Evolutionary conservation across 208 protist genomes (phyloP).

Genomic region (Leishmania tarentolae): DNA sequence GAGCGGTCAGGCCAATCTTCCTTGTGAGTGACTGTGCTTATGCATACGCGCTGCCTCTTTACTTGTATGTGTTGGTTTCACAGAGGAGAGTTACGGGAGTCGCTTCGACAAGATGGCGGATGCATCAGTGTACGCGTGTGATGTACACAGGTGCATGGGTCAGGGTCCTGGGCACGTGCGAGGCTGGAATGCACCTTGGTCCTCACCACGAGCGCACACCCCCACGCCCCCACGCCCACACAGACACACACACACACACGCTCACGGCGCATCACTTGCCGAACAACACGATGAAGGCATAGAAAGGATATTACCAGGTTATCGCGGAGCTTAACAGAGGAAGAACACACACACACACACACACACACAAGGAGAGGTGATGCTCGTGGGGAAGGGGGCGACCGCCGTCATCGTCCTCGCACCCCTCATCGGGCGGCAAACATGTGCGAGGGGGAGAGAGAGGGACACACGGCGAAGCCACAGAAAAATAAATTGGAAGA

Average conservation of each 20-base stretch:
- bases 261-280: not conserved
- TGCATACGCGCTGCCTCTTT: not conserved
- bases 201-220: not conserved
- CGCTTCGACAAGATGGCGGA: not conserved
- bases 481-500: not conserved
- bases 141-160: not conserved
- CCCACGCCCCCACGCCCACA: not conserved
- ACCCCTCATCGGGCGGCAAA: not conserved
- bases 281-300: not conserved
- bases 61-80: not conserved
- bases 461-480: not conserved
- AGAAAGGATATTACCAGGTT: not conserved
- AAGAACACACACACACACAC: not conserved
- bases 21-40: not conserved
- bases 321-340: constrained; percentile 9
- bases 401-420: not conserved
- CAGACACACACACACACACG: constrained; percentile 2
- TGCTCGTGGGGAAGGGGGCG: not conserved
- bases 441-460: not conserved
- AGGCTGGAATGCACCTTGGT: not conserved
- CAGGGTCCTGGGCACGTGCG: not conserved
- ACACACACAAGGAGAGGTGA: not conserved
- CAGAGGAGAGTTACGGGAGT: not conserved
- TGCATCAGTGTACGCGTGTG: not conserved
- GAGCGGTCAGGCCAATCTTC: not conserved